Base-by-base conservation (phyloP, 768 basidiomycete species). In the Russula sp. region DNA sequence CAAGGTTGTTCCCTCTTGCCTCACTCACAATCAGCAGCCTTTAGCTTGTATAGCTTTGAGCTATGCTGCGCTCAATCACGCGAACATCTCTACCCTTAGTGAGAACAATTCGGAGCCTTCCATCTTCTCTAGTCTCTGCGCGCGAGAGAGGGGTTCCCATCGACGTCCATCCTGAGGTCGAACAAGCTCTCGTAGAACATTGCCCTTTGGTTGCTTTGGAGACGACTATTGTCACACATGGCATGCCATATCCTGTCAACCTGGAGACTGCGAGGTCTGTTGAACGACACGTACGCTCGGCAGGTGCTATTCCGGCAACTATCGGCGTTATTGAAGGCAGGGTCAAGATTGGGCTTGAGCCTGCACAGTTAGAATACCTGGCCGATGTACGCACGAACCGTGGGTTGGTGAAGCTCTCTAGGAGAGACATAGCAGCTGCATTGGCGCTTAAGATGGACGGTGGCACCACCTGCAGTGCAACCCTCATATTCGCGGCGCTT, bases 171-270 rank as follows among this genome's bases (percentile, higher is more conserved):
- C 87, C 89, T 9, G 94, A 98, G 73, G 87, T 98, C 37, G 77
- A 87, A 66, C 82, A 94, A 59, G 94, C 95, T 4, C 78, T 96
- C 22, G 77, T 79, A 4, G 75, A 79, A 47, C 76, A 79, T 10
- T 77, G 76, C 64, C 85, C 94, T 20, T 79, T 98, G 50, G 93
- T 98, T 11, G 94, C 95, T 13, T 83, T 98, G 11, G 96, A 98
- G 73, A 91, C 89, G 2, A 87, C 96, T 1, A 83, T 98, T 57
- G 85, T 97, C 63, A 94, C 94, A 1, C 93, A 98, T 78, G 96
- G 94, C 20, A 84, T 96, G 76, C 91, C 93, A 0, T 84, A 84
- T 67, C 94, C 94, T 0, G 78, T 79, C 42, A 95, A 93, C 70
- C 72, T 88, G 6, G 78, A 86, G 32, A 85, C 89, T 27, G 86